These are phyloP conservation scores for Saururus chinensis DNA, from an alignment of 164 flowering plant genomes.

Conservation along the genomic window DNA sequence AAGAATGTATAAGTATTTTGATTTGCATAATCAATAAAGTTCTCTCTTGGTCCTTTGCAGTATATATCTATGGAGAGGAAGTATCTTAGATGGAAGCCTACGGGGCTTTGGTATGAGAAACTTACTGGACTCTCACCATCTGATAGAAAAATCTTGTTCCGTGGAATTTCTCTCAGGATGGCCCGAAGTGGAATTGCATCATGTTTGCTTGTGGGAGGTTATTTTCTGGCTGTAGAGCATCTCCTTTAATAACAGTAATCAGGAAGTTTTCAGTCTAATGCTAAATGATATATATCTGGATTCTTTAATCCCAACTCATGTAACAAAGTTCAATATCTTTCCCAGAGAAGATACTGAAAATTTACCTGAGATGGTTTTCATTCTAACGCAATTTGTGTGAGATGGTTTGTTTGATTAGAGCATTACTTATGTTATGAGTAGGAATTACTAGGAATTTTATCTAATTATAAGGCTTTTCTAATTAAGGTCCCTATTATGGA, in stretches of 20 bases:
- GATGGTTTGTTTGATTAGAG: too few relatives aligned
- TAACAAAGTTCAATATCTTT: too few relatives aligned
- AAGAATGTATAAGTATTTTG: neutral
- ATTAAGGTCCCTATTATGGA: too few relatives aligned
- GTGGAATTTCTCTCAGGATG: conserved; percentile 61
- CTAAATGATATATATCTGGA: too few relatives aligned
- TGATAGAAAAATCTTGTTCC: conserved; percentile 55
- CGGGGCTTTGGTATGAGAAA: conserved; percentile 70
- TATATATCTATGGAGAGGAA: conserved; percentile 64
- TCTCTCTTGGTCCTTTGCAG: conserved; percentile 25
- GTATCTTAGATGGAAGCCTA: conserved; percentile 51
- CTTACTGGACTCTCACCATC: conserved; percentile 76
- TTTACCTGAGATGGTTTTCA: too few relatives aligned
- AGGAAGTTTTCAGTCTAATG: neutral
- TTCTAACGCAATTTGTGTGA: too few relatives aligned
- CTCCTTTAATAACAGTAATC: conserved; percentile 10
- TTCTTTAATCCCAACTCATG: too few relatives aligned
- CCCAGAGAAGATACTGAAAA: too few relatives aligned
- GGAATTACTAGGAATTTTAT: too few relatives aligned
- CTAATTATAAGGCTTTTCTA: too few relatives aligned
- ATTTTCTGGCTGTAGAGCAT: conserved; percentile 42
- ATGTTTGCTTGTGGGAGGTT: conserved; percentile 54
- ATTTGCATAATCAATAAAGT: neutral
- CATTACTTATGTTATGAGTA: too few relatives aligned
- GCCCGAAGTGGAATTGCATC: conserved; percentile 77